Evolutionary conservation across 148 eudicot genomes (phyloP), one percentile per base, ranked within the genome.

Genomic region (Chenopodium quinoa): DNA sequence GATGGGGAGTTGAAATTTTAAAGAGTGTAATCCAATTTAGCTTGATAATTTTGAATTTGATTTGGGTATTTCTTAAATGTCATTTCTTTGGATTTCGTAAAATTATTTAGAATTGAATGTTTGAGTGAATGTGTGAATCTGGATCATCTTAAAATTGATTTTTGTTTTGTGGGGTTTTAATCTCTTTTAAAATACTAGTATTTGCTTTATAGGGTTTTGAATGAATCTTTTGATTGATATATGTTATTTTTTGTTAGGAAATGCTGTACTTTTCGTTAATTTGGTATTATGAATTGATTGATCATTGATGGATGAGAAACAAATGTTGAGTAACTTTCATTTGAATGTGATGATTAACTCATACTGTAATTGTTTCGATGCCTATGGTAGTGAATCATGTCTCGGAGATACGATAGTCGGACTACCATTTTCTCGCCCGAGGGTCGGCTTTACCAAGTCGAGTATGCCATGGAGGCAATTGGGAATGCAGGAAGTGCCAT

Each of bases 381-480:
- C 3, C 27, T 29, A 5, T 72, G 48, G 81, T n/a, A 77, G 84
- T 77, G 73, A 81, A 82, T 10, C 50, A 94, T 93, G 97, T 90
- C 97, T 80, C 86, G 95, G 52, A 90, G 97, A 84, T 93, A 95
- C 84, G 97, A 95, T 77, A 95, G 98, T 82, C 93, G 97, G 50
- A 95, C 97, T 46, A 93, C 97, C 3, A 93, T 92, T 89, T 95
- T 95, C 88, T 95, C 97, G 40, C 98, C 97, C 8, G 97, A 95
- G 88, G 98, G 98, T 44, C 95, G 97, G 71, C 94, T 95, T 7
- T 95, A 93, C 88, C 97, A 95, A 75, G 98, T 95, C 1, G 98
- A 95, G 81, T 95, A 93, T 80, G 98, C 98, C 19, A 93, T 95
- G 97, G 97, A 95, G 83, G 98, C 98, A 29, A 92, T 95, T 50